A percentile compares a stretch with the other conserved stretches of the same genome.
Conservation (phyloP, 2,329 filamentous ascomycete species). For the Colletotrichum neosansevieriae region DNA sequence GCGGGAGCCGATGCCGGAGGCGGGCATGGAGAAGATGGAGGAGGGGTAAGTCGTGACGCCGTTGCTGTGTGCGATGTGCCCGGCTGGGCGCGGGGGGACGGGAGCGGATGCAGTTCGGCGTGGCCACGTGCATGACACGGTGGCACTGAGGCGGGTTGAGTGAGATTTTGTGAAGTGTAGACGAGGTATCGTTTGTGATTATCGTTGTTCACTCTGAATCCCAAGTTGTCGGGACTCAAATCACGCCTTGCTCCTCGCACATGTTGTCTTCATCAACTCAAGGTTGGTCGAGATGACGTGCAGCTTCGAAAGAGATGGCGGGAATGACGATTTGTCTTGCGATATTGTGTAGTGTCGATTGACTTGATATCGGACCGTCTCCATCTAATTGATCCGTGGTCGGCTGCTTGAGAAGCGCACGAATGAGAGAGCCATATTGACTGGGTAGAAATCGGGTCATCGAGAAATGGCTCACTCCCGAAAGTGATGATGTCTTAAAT, state of each 20-base stretch:
- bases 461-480: not conserved
- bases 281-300: not conserved
- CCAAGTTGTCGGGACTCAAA: not conserved
- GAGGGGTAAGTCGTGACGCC: not conserved
- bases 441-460: too few species aligned
- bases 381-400: not conserved
- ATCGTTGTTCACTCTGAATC: not conserved
- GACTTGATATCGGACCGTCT: not conserved
- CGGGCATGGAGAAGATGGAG: not conserved
- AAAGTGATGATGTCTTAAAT: not conserved
- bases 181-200: not conserved
- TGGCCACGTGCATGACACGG: not conserved
- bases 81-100: slow-evolving; percentile 11
- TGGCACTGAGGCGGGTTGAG: not conserved
- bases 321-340: slow-evolving; percentile 14
- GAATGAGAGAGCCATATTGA: not conserved
- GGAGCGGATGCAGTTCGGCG: slow-evolving; percentile 9
- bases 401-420: slow-evolving; percentile 7
- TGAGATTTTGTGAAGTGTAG: not conserved
- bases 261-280: slow-evolving; percentile 14
- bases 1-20: slow-evolving; percentile 16
- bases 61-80: not conserved
- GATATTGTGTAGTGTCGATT: not conserved
- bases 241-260: slow-evolving; percentile 31
- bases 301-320: slow-evolving; percentile 8